Evolutionary conservation across 2,329 filamentous ascomycete genomes (phyloP), one percentile per base, ranked within the genome.

Genomic region (Lasiodiplodia hormozganensis): DNA sequence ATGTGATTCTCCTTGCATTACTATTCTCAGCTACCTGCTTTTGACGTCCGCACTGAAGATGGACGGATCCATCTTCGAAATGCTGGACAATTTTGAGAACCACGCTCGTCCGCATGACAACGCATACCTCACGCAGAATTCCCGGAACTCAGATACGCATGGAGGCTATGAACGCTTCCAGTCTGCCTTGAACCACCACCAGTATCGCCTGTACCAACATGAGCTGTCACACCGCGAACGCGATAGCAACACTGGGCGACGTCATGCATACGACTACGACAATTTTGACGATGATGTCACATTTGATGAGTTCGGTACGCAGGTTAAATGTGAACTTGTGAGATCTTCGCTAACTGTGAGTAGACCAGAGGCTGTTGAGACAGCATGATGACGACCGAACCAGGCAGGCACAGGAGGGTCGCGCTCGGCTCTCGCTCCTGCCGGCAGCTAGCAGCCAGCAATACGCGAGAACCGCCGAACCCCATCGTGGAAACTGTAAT

Each of bases 361-460:
- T 52, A 83, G 82, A 82, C 70, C 70, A 79, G 43, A 70, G 68
- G 31, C 66, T 81, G 31, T 73, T 81, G 12, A 74, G 73, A 18
- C 74, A 74, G 62, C 73, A 77, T 10, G 75, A 77, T 51, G 65
- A 73, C 23, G 72, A 78, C 67, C 76, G 78, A 1, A 75, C 78
- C 51, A 72, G 70, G 11, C 78, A 79, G 70, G 79, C 80, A 12
- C 72, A 71, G 11, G 72, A 74, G 58, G 78, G 79, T 10, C 73
- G 70, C 49, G 76, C 77, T 21, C 74, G 81, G 40, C 73, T 83
- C n/a, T 80, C 81, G 5, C 67, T 83, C 31, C 74, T 73, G 2
- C 76, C 76, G 23, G 31, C 54, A 16, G 23, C 4, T 6, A 49
- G 16, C 60, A 23, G 43, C 12, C 47, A 64, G n/a, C 43, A 51